Conservation (phyloP, 331 rosid genomes). For the Cydonia oblonga region DNA sequence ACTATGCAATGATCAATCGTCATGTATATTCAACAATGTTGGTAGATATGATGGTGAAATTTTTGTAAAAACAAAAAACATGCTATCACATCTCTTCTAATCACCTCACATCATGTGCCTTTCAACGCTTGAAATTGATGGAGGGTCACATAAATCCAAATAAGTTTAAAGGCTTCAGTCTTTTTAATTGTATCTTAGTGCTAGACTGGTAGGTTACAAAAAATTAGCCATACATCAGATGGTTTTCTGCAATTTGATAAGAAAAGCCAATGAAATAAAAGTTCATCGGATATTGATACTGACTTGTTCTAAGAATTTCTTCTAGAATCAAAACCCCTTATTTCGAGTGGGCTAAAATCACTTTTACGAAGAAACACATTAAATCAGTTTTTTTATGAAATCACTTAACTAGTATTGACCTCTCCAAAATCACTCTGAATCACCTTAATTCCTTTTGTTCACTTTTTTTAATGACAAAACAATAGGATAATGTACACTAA, state of each 20-base stretch:
- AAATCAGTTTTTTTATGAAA: no score
- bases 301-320: background rate
- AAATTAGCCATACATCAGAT: background rate
- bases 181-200: background rate
- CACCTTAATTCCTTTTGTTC: background rate
- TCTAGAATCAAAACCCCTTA: background rate
- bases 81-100: background rate
- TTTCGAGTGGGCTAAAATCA: no score
- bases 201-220: background rate
- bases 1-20: background rate
- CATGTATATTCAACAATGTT: background rate
- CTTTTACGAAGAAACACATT: background rate
- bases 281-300: background rate
- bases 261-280: background rate
- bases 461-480: no score
- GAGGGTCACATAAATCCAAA: background rate
- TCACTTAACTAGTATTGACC: background rate
- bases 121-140: background rate
- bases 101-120: background rate
- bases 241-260: background rate
- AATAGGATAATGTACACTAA: no score
- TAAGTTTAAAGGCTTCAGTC: background rate
- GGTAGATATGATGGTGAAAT: background rate
- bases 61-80: no score
- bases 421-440: background rate